Evolutionary conservation across 1,139 yeast genomes (phyloP), one percentile per base, ranked within the genome.

Genomic region (Hansenula sp.): DNA sequence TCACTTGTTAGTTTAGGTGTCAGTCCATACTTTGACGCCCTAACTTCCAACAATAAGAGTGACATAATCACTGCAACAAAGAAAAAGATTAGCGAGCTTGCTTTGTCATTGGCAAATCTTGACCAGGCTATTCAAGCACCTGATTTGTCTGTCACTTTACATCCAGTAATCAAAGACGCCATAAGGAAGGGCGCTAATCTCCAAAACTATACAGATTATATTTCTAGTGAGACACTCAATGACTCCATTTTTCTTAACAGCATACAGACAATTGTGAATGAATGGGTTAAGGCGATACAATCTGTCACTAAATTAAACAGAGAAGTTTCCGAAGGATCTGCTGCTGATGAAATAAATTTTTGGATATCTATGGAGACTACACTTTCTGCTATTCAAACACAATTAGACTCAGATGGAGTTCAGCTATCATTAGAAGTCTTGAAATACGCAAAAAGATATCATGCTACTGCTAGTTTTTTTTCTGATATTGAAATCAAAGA

Each of bases 361-460:
- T 90, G 97, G 97, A 66, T 69, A 19, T 76, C 88, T 0, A 70
- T 86, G 69, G 94, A 86, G 52, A 59, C 64, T 1, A 82, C 89
- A 0, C 64, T 90, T 29, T 47, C 56, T 6, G 68, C 79, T 5
- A 69, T 87, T 1, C 75, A 75, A 39, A 67, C 68, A 2, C 96
- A 88, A 57, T 61, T 85, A 2, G 61, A 70, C 10, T 66, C 77
- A 0, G 69, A 71, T 0, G 80, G 77, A 27, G 76, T 87, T 1
- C 65, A 64, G 21, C 57, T 74, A n/a, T 77, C 95, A 0, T 61
- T 88, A 19, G 77, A 76, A 3, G 64, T 86, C 2, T 67, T 90
- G 42, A 76, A 78, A 45, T 66, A 73, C 29, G 89, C 90, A 4
- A 88, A 86, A 50, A 69, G 97, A 49, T 85, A 82, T 54, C 95